These are phyloP conservation scores for Penicillium cosmopolitanum DNA, from an alignment of 495 filamentous ascomycete genomes.

Conservation along the genomic window DNA sequence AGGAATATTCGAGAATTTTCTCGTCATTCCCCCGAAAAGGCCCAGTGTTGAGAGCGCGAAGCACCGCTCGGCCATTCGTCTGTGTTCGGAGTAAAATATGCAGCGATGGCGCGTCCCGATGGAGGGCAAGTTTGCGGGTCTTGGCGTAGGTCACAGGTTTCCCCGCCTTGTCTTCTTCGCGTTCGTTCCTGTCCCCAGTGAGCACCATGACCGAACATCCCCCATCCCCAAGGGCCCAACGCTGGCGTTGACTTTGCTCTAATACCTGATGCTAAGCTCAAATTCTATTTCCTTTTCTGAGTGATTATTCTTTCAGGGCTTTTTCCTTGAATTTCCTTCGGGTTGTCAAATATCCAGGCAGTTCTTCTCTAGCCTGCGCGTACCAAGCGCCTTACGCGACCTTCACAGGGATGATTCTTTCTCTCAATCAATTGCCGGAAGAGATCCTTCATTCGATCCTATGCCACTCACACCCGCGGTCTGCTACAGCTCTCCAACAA, in stretches of 20 bases:
- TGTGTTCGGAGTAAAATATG: too few species aligned
- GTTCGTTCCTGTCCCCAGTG: too few species aligned
- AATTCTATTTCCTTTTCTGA: too few species aligned
- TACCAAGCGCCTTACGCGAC: not conserved
- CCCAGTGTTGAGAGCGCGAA: too few species aligned
- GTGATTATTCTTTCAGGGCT: too few species aligned
- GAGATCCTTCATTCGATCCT: conserved; percentile 76
- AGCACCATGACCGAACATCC: not conserved
- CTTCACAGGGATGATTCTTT: conserved; percentile 41
- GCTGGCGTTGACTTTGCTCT: conserved; percentile 18
- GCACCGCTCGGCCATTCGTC: too few species aligned
- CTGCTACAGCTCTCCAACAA: conserved; percentile 52
- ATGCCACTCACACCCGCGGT: conserved; percentile 56
- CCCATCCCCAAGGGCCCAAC: conserved; percentile 7
- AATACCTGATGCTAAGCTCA: not conserved
- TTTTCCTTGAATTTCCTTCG: too few species aligned
- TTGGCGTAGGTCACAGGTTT: not conserved
- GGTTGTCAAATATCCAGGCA: too few species aligned
- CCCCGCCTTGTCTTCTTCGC: not conserved
- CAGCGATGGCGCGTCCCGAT: too few species aligned
- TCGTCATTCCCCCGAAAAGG: not conserved
- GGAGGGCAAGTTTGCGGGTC: not conserved
- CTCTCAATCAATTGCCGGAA: conserved; percentile 61
- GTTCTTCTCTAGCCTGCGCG: too few species aligned
- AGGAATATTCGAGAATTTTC: not conserved